Percentiles rank a stretch among this genome's conserved stretches.
These are phyloP conservation scores for Botrytis medusae DNA, from an alignment of 2,329 filamentous ascomycete species.

Conservation along the genomic window DNA sequence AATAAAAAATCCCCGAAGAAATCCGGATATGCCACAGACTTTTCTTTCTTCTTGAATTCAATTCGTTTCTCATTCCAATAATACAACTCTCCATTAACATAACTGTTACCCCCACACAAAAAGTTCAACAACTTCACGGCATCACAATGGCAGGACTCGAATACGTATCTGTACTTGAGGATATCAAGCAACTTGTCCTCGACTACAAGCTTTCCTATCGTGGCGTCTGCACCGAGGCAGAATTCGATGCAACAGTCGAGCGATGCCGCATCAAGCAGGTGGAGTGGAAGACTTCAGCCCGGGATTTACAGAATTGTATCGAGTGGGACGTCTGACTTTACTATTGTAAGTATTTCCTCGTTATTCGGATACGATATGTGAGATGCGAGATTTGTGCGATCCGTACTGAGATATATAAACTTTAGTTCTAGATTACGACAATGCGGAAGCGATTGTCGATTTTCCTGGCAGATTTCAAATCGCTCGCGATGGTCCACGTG, in stretches of 20 bases:
- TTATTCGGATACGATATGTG: too few species aligned
- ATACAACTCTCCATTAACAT: neutral
- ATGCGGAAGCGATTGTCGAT: neutral
- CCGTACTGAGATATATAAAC: neutral
- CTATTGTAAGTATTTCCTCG: neutral
- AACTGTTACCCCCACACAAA: neutral
- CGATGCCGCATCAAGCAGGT: neutral
- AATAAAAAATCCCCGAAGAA: neutral
- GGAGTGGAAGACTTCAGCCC: neutral
- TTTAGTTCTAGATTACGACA: neutral
- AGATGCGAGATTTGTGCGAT: too few species aligned
- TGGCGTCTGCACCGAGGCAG: neutral
- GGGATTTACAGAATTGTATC: neutral
- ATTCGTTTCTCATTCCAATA: neutral
- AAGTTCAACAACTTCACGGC: neutral
- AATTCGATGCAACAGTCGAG: neutral
- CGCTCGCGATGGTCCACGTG: neutral
- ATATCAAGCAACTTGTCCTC: neutral
- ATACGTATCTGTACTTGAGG: neutral
- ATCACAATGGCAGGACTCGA: neutral
- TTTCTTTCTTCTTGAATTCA: neutral
- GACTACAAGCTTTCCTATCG: neutral
- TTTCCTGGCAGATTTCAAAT: neutral
- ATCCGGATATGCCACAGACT: neutral
- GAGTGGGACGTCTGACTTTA: neutral